A percentile compares a stretch with the other conserved stretches of the same genome.
Conservation (phyloP, 169 alveolate genomes). For the Eimeria maxima region DNA sequence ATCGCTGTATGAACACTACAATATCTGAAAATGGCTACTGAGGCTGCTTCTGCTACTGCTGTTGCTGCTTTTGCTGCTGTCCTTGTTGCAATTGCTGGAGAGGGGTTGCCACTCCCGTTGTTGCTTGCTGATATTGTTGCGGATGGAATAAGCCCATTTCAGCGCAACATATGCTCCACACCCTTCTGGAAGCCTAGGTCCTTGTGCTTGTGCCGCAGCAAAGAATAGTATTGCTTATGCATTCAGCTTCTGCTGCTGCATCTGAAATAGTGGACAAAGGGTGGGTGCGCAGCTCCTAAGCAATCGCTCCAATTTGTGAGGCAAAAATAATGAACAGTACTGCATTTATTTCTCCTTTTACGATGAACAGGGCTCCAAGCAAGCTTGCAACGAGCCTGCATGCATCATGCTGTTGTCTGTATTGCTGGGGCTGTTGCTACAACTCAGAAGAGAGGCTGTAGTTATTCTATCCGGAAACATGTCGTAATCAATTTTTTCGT, state of each 20-base stretch:
- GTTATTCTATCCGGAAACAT: background rate
- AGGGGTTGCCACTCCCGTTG: background rate
- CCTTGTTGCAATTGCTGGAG: background rate
- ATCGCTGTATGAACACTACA: background rate
- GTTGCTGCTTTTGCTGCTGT: background rate
- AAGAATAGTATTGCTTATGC: background rate
- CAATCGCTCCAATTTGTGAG: too few relatives aligned
- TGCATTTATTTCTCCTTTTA: background rate
- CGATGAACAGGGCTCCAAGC: background rate
- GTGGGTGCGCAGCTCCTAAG: background rate
- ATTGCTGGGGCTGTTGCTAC: slow-evolving; percentile 12
- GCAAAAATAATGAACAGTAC: background rate
- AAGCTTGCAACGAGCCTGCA: background rate
- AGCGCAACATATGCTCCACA: background rate
- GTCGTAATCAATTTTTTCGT: background rate
- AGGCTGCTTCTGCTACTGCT: slow-evolving; percentile 13
- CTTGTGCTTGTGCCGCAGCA: background rate
- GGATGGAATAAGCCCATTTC: background rate
- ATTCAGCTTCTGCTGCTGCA: background rate
- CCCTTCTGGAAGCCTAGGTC: background rate
- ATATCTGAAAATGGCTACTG: background rate
- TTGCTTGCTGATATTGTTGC: slow-evolving; percentile 8
- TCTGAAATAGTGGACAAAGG: background rate
- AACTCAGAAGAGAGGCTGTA: background rate
- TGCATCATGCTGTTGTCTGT: background rate